Conservation (phyloP, 345 rosid genomes). For the Acer yangbiense region DNA sequence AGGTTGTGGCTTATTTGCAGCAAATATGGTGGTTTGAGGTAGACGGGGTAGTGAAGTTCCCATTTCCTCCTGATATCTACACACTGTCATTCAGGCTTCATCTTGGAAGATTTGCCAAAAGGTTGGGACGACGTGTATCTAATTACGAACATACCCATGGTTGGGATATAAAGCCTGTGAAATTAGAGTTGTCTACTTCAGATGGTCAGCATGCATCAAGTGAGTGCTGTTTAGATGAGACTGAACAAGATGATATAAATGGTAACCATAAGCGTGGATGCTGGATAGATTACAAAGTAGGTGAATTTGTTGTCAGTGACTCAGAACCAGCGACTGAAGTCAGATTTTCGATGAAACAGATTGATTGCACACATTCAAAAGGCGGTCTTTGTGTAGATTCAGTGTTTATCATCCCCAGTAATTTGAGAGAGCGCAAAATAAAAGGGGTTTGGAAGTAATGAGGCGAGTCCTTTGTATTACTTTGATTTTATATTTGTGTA, state of each 20-base stretch:
- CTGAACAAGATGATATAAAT: constrained; percentile 45
- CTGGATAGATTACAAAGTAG: constrained; percentile 85
- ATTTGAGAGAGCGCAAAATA: constrained; percentile 55
- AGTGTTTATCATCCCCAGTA: constrained; percentile 77
- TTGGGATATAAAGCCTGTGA: constrained; percentile 82
- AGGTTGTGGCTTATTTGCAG: constrained; percentile 77
- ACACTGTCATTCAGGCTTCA: constrained; percentile 81
- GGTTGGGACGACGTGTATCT: constrained; percentile 74
- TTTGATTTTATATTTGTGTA: constrained; percentile 23
- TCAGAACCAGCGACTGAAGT: constrained; percentile 68
- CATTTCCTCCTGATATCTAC: constrained; percentile 81
- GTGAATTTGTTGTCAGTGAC: constrained; percentile 67
- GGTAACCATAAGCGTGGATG: constrained; percentile 82
- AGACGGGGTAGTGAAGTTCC: constrained; percentile 78
- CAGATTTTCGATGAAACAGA: constrained; percentile 89
- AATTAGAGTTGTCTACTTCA: constrained; percentile 59
- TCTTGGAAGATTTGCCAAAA: constrained; percentile 74
- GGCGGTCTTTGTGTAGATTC: constrained; percentile 94
- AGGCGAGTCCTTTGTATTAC: constrained; percentile 29
- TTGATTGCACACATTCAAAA: constrained; percentile 93
- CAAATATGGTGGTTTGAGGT: constrained; percentile 99
- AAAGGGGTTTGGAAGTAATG: constrained; percentile 48
- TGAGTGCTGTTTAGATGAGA: constrained; percentile 61
- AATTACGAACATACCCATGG: constrained; percentile 77
- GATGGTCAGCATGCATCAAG: constrained; percentile 70